Evolutionary conservation across 257 asterid genomes (phyloP), one percentile per base, ranked within the genome.

Genomic region (Euphrasia confusa): DNA sequence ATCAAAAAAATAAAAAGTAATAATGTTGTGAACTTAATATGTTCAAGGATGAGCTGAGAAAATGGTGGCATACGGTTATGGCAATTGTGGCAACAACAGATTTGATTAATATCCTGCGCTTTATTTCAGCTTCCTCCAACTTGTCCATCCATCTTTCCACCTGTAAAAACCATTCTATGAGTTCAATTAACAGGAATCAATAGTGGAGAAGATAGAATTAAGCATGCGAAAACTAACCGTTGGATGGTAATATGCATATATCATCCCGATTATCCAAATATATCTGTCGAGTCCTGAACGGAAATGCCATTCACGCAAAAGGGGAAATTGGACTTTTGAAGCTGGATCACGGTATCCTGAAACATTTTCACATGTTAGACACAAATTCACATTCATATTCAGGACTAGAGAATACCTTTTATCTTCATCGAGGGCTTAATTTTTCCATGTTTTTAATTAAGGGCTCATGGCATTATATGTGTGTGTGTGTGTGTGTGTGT

Each of bases 111-210:
- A 80, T 79, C 76, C 89, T 79, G 71, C 80, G 89, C 67, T 80
- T 90, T 18, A 61, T 66, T 77, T 90, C 96, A 68, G 87, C 73
- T 80, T 90, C 97, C 85, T 90, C 95, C 81, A 90, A 77, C 68
- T 87, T 90, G 62, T 90, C 97, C 97, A 87, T 83, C 96, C 93
- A 87, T 73, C 81, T 83, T 78, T 87, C 97, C 24, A 90, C 95
- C 96, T 90, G 66, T 21, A 66, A 64, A 71, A 54, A 54, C 68
- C 75, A 68, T 52, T 47, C 63, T 35, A 65, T 39, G 21, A 64
- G 33, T 61, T 67, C 50, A 61, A 32, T 24, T 14, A 26, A 60
- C 54, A 58, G 68, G 65, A 61, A 21, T 1, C 4, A 9, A 28
- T 1, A 50, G 58, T 53, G 58, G 5, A 5, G 7, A 53, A 53